These are phyloP conservation scores for Cutaneotrichosporon sp. DNA, from an alignment of 1,284 basidiomycete genomes.

Conservation along the genomic window DNA sequence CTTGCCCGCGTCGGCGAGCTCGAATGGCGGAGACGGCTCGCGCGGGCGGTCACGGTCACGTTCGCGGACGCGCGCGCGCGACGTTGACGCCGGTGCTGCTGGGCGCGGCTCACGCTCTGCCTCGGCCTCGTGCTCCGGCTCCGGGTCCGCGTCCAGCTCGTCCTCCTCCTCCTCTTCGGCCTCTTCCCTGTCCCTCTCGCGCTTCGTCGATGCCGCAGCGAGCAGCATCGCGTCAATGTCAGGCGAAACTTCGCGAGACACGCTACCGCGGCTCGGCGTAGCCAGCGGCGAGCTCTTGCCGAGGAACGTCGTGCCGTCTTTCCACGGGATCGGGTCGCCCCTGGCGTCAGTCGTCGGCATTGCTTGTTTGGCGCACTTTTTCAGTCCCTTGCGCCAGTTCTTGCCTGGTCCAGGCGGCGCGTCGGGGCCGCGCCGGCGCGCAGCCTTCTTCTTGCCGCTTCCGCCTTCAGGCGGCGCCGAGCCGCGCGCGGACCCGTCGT, in stretches of 20 bases:
- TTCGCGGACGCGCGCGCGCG: background rate
- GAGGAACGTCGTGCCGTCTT: slow-evolving; percentile 20
- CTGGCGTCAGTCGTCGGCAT: slow-evolving; percentile 12
- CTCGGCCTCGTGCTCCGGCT: too few relatives aligned
- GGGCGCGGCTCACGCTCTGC: too few relatives aligned
- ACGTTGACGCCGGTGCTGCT: too few relatives aligned
- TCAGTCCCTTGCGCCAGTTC: slow-evolving; percentile 38
- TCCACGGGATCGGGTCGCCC: slow-evolving; percentile 26
- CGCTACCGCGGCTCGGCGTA: slow-evolving; percentile 15
- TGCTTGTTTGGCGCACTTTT: too few relatives aligned
- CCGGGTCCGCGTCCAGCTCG: background rate
- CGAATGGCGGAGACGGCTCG: slow-evolving; percentile 24
- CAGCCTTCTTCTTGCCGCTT: slow-evolving; percentile 26
- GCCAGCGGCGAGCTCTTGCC: slow-evolving; percentile 9
- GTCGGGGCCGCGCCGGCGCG: slow-evolving; percentile 1
- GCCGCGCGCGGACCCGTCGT: slow-evolving; percentile 1
- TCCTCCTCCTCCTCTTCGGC: too few relatives aligned
- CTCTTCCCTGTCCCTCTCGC: too few relatives aligned
- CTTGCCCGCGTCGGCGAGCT: slow-evolving; percentile 30
- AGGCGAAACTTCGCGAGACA: slow-evolving; percentile 27
- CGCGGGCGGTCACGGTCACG: slow-evolving; percentile 1
- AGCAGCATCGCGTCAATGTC: slow-evolving; percentile 20
- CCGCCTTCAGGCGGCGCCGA: background rate
- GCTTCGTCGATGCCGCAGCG: background rate
- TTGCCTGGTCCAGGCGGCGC: slow-evolving; percentile 32